Evolutionary conservation across 176 grass and related monocot species (phyloP), one percentile per base, ranked within the genome.

Genomic region (Zoysia pacifica): DNA sequence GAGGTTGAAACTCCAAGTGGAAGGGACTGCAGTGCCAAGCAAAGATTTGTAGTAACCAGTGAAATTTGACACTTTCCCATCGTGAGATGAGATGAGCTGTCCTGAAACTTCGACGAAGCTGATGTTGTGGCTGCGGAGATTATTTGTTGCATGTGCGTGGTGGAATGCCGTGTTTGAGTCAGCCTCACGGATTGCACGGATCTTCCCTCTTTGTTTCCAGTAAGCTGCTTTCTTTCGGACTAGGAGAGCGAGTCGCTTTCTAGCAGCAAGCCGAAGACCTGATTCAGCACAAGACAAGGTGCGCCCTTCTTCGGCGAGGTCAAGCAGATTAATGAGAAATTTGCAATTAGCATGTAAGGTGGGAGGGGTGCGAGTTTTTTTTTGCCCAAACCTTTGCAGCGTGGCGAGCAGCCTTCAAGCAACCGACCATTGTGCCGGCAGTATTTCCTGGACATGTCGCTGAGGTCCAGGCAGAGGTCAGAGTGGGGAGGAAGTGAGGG

Each of bases 241-340:
- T 3, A 5, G 5, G 0, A 6, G 1, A 8, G 16, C 16, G 5
- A 59, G 55, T 6, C 53, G 13, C 2, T 64, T 4, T 0, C 1
- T 1, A 37, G 37, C 5, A 0, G 11, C 11, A 0, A 2, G 4
- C 1, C 62, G 62, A 1, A 66, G 5, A 5, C 1, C 0, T 1
- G 0, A 2, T 42, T 43, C 63, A 2, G 39, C 63, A 42, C 39
- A 28, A 39, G 38, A 66, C 0, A 42, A 5, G 3, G 12, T 0
- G 2, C 61, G 63, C 0, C 1, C 38, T 15, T 66, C 63, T 2
- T 66, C 39, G 12, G 16, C 2, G 1, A 2, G 0, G 1, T 66
- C 63, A 8, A 66, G 10, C 1, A 66, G 12, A 5, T 7, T 1
- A 1, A 66, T 41, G 0, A 66, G 1, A 14, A 66, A 66, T 1